Percentiles rank a stretch among this genome's conserved stretches.
These are phyloP conservation scores for barley (Hordeum vulgare) DNA, from an alignment of 176 grass and related monocot genomes.

Conservation along the genomic window MorexV3_pseudomolecules_assembly NC_058522.1:538927693-538928192, in stretches of 20 bases:
- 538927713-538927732: background rate
- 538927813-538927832: background rate
- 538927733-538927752: background rate
- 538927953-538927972: slow-evolving; percentile 70
- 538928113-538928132: slow-evolving; percentile 63
- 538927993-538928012: slow-evolving; percentile 12
- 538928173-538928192: too few species aligned
- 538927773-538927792: background rate
- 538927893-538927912: slow-evolving; percentile 70
- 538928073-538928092: slow-evolving; percentile 81
- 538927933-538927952: slow-evolving; percentile 60
- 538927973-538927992: slow-evolving; percentile 40
- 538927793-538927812: background rate
- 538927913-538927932: slow-evolving; percentile 82
- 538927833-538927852: slow-evolving; percentile 44
- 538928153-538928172: background rate
- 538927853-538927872: slow-evolving; percentile 29
- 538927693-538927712: background rate
- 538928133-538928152: background rate
- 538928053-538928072: slow-evolving; percentile 65
- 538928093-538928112: slow-evolving; percentile 91
- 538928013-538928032: background rate
- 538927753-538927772: background rate
- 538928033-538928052: slow-evolving; percentile 2
- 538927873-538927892: slow-evolving; percentile 58